These are phyloP conservation scores for Citropsis articulata DNA, from an alignment of 345 rosid genomes.

Conservation along the genomic window DNA sequence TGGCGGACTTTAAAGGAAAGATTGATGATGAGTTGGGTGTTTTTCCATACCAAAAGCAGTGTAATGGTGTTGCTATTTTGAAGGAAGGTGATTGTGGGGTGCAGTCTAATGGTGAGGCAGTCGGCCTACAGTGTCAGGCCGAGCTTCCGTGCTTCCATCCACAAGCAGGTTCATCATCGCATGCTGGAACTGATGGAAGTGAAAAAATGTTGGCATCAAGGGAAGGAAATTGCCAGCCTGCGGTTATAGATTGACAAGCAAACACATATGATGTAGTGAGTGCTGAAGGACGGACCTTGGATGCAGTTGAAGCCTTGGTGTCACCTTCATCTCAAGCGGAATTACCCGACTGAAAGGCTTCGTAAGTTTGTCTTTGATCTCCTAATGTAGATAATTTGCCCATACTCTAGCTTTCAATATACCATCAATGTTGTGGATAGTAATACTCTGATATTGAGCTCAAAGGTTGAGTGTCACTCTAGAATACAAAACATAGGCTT, in stretches of 20 bases:
- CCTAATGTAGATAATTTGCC: background rate
- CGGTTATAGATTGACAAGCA: constrained; percentile 25
- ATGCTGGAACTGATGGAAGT: constrained; percentile 24
- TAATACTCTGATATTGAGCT: background rate
- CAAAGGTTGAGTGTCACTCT: background rate
- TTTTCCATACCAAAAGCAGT: constrained; percentile 43
- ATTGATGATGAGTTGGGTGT: constrained; percentile 50
- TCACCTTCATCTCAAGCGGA: constrained; percentile 23
- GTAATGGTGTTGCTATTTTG: constrained; percentile 18
- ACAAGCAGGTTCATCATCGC: constrained; percentile 20
- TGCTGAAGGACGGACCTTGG: constrained; percentile 13
- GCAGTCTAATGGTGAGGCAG: constrained; percentile 16
- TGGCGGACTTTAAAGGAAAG: constrained; percentile 48
- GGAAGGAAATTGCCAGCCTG: constrained; percentile 35
- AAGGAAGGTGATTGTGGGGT: constrained; percentile 38
- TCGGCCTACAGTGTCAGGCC: constrained; percentile 17
- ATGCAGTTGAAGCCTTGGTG: constrained; percentile 17
- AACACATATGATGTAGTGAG: constrained; percentile 12
- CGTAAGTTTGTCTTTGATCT: constrained; percentile 20
- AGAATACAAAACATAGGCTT: background rate
- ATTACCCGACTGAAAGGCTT: background rate
- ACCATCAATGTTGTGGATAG: background rate
- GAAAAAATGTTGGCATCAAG: constrained; percentile 28
- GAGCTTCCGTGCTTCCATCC: constrained; percentile 38
- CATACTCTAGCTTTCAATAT: background rate